phyloP scores from a whole-genome alignment of 805 yeast genomes.

The Vanderwaltozyma verrucispora region DNA sequence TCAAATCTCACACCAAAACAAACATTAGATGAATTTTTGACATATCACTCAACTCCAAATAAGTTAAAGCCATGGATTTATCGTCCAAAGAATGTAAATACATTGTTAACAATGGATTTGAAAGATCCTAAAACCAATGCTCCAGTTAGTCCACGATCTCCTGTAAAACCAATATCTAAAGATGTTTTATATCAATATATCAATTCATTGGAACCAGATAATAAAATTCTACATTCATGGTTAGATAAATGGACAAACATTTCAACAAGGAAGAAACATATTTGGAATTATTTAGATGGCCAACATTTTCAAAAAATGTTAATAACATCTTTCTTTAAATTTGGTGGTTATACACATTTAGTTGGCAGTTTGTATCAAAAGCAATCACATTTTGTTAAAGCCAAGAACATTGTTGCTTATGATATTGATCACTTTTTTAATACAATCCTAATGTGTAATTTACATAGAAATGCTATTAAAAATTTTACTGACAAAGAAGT shows the following conservation, averaged over 20 bases:
- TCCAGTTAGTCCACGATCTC: conserved; percentile 26
- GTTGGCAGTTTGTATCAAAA: conserved; percentile 14
- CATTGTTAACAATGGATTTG: conserved; percentile 30
- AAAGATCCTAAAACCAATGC: conserved; percentile 29
- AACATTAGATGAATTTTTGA: conserved; percentile 25
- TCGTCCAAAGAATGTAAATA: conserved; percentile 32
- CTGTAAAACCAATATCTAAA: conserved; percentile 25
- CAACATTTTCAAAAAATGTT: conserved; percentile 18
- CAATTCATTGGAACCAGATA: conserved; percentile 9
- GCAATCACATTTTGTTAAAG: conserved; percentile 11
- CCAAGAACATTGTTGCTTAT: conserved; percentile 11
- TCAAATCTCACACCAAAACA: conserved; percentile 11
- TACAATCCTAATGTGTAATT: conserved; percentile 19
- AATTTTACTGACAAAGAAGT: conserved; percentile 9
- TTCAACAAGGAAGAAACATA: conserved; percentile 16
- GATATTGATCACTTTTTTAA: conserved; percentile 24
- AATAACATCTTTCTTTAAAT: conserved; percentile 15
- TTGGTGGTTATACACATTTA: conserved; percentile 16
- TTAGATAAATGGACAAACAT: conserved; percentile 18
- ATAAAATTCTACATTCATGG: conserved; percentile 17
- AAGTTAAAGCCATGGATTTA: conserved; percentile 31
- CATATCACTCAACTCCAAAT: conserved; percentile 27
- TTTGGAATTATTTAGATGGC: conserved; percentile 19
- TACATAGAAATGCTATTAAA: conserved; percentile 17
- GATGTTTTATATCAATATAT: conserved; percentile 20